These are phyloP conservation scores for Globisporangium nagaii DNA, from an alignment of 352 stramenopile genomes.

Conservation along the genomic window DNA sequence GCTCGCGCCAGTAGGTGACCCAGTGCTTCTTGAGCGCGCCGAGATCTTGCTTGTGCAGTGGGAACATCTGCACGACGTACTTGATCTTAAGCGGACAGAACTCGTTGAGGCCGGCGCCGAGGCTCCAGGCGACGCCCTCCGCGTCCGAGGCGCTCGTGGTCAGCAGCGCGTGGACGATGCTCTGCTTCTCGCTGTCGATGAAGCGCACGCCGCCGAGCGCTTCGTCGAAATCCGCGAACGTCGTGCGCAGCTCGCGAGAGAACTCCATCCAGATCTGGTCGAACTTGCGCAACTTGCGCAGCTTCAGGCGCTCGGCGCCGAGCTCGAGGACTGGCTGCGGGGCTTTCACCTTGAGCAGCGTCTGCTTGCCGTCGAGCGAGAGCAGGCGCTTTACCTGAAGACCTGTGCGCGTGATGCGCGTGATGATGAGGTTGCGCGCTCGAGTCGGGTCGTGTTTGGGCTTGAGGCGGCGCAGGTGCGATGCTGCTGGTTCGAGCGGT, in stretches of 20 bases:
- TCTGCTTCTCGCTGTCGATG: slow-evolving; percentile 79
- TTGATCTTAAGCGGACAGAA: slow-evolving; percentile 51
- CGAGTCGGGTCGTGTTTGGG: slow-evolving; percentile 8
- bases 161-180: slow-evolving; percentile 64
- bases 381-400: slow-evolving; percentile 69
- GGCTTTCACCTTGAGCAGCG: slow-evolving; percentile 71
- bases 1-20: slow-evolving; percentile 75
- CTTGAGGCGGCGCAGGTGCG: neutral
- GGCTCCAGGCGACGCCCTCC: neutral
- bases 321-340: slow-evolving; percentile 59
- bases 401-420: slow-evolving; percentile 50
- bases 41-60: slow-evolving; percentile 84
- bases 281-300: slow-evolving; percentile 61
- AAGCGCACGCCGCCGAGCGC: slow-evolving; percentile 38
- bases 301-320: slow-evolving; percentile 53
- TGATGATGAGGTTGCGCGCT: slow-evolving; percentile 37
- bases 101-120: slow-evolving; percentile 68
- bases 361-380: slow-evolving; percentile 69
- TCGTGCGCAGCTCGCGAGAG: slow-evolving; percentile 54
- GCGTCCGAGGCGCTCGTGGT: slow-evolving; percentile 28
- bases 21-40: slow-evolving; percentile 50
- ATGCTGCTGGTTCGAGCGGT: slow-evolving; percentile 1
- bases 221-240: slow-evolving; percentile 64
- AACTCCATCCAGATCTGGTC: slow-evolving; percentile 83
- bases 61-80: slow-evolving; percentile 82